Evolutionary conservation across 1,284 basidiomycete genomes (phyloP).

Genomic region (Boletellus sp.): DNA sequence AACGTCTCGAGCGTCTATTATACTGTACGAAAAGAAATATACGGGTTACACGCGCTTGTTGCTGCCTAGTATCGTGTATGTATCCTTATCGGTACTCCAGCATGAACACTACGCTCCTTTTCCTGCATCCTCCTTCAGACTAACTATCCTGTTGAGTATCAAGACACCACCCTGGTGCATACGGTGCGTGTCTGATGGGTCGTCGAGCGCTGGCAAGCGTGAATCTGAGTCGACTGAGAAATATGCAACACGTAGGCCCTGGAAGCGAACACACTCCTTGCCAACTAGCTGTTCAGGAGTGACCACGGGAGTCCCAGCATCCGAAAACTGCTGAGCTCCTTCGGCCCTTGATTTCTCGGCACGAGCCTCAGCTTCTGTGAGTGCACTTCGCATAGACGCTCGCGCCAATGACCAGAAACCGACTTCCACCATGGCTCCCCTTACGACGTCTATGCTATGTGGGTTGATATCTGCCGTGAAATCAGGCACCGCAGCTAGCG

Average conservation of each 20-base stretch:
- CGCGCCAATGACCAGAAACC: constrained; percentile 88
- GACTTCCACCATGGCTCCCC: constrained; percentile 81
- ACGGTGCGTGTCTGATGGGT: constrained; percentile 43
- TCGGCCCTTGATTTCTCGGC: constrained; percentile 54
- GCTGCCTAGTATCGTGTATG: constrained; percentile 45
- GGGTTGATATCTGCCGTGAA: constrained; percentile 79
- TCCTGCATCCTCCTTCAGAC: constrained; percentile 93
- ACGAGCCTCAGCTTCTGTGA: constrained; percentile 61
- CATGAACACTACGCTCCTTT: constrained; percentile 43
- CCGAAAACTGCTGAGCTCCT: constrained; percentile 30
- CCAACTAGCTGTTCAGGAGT: constrained; percentile 84
- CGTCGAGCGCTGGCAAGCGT: constrained; percentile 59
- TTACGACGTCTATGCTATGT: constrained; percentile 74
- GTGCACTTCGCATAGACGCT: constrained; percentile 62
- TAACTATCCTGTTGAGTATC: constrained; percentile 91
- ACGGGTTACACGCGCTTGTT: constrained; percentile 83
- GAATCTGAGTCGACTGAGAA: constrained; percentile 91
- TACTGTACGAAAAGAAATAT: constrained; percentile 82
- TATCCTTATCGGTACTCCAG: constrained; percentile 8
- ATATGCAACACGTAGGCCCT: constrained; percentile 93
- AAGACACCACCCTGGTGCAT: constrained; percentile 70
- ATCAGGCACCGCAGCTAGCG: constrained; percentile 65
- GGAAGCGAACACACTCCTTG: constrained; percentile 93
- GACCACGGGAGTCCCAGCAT: constrained; percentile 59
- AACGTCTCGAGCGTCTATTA: constrained; percentile 87